Evolutionary conservation across 1,139 yeast genomes (phyloP).

Genomic region (Blastobotrys illinoisensis): DNA sequence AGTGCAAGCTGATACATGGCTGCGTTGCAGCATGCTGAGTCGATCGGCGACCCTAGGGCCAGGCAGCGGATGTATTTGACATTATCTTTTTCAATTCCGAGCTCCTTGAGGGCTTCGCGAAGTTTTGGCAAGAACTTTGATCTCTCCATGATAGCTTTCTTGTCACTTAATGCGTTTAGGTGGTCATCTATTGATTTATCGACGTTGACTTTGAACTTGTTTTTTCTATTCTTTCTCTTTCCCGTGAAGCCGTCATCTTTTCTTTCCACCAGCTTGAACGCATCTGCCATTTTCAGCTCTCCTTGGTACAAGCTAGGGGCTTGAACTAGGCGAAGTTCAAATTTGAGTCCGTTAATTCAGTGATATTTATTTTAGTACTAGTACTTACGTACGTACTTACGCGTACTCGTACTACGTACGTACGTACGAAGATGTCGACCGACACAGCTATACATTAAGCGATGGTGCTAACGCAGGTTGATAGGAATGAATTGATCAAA

Average conservation of each 20-base stretch:
- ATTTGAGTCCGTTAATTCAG: neutral
- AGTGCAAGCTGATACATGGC: slow-evolving; percentile 65
- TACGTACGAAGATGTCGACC: too few species aligned
- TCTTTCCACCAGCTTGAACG: slow-evolving; percentile 8
- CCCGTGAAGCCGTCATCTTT: neutral
- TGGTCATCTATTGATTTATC: slow-evolving; percentile 25
- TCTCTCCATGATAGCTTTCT: slow-evolving; percentile 9
- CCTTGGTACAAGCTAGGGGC: neutral
- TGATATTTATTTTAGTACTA: neutral
- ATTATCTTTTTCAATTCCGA: slow-evolving; percentile 1
- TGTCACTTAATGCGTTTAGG: slow-evolving; percentile 9
- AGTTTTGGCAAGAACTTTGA: slow-evolving; percentile 15
- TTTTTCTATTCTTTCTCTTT: slow-evolving; percentile 12
- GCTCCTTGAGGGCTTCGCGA: slow-evolving; percentile 6
- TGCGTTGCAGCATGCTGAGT: slow-evolving; percentile 37
- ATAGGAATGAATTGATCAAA: too few species aligned
- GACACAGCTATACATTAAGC: too few species aligned
- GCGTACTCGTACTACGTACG: too few species aligned
- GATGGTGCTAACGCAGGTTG: too few species aligned
- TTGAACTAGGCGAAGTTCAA: neutral
- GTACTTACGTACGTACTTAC: too few species aligned
- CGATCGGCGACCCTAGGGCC: slow-evolving; percentile 66
- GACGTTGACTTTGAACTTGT: slow-evolving; percentile 13
- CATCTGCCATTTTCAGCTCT: slow-evolving; percentile 1
- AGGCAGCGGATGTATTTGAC: slow-evolving; percentile 49